Evolutionary conservation across 2,329 filamentous ascomycete species (phyloP).

Genomic region (Sporothrix schenckii): DNA sequence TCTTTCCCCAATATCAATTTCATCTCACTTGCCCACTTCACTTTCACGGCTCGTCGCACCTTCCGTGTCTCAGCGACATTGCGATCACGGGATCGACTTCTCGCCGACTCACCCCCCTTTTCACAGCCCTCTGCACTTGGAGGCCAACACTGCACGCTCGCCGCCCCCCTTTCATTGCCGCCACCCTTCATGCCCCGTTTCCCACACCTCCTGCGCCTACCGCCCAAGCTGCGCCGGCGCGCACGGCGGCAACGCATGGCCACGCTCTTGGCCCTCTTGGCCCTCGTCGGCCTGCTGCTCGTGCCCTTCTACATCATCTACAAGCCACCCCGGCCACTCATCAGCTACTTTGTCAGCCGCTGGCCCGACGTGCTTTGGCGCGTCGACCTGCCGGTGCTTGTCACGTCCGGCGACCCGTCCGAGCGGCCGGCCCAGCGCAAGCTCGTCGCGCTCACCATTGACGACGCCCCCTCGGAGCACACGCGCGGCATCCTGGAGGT

Average conservation of each 20-base stretch:
- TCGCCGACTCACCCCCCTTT: background rate
- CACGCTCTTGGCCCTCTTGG: slow-evolving; percentile 52
- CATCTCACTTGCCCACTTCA: background rate
- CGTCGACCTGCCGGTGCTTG: slow-evolving; percentile 47
- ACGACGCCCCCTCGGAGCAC: slow-evolving; percentile 77
- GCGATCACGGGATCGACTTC: background rate
- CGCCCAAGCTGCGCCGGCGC: slow-evolving; percentile 59
- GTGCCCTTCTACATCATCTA: slow-evolving; percentile 70
- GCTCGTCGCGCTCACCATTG: slow-evolving; percentile 80
- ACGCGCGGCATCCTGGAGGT: slow-evolving; percentile 71
- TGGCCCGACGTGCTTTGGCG: slow-evolving; percentile 83
- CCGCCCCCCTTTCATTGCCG: background rate
- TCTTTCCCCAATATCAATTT: background rate
- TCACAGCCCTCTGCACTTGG: too few species aligned
- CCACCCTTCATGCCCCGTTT: slow-evolving; percentile 39
- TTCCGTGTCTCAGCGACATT: background rate
- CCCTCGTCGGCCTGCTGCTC: slow-evolving; percentile 44
- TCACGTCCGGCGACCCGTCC: slow-evolving; percentile 5
- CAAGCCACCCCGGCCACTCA: slow-evolving; percentile 73
- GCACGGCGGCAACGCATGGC: slow-evolving; percentile 62
- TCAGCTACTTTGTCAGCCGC: slow-evolving; percentile 68
- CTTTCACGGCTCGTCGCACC: background rate
- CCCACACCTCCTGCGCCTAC: slow-evolving; percentile 56
- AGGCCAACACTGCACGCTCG: background rate
- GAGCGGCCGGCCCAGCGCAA: slow-evolving; percentile 46